phyloP scores from a whole-genome alignment of 345 rosid species.

The Citrus maxima region DNA sequence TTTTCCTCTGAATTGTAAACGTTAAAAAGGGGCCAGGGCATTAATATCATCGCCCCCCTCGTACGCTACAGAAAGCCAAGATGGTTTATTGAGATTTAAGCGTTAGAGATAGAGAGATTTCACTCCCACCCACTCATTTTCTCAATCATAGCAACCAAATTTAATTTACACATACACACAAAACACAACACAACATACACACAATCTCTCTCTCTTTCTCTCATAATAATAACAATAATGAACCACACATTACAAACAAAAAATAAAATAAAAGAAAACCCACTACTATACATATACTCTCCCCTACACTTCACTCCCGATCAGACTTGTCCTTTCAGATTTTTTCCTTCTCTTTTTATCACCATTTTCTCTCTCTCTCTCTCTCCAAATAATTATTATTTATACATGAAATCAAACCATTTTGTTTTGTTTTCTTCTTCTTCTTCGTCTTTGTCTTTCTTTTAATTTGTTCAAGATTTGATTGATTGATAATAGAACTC shows the following conservation, averaged over 20 bases:
- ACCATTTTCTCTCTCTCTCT: conserved; percentile 9
- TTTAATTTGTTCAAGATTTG: not conserved
- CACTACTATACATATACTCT: not conserved
- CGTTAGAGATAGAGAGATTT: conserved; percentile 8
- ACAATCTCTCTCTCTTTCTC: conserved; percentile 5
- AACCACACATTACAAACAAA: not conserved
- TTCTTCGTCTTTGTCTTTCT: not conserved
- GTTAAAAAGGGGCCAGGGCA: conserved; percentile 30
- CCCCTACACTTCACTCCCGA: conserved; percentile 29
- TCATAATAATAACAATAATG: not conserved
- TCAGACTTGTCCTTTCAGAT: conserved; percentile 38
- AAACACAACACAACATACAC: not conserved
- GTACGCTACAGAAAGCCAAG: conserved; percentile 47
- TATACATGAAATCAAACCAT: not conserved
- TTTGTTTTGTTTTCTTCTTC: conserved; percentile 15
- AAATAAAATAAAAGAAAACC: not conserved
- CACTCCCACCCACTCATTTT: conserved; percentile 60
- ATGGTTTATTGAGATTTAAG: too few species aligned
- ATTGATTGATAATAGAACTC: not conserved
- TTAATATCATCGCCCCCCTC: conserved; percentile 39
- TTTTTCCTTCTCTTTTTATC: conserved; percentile 24
- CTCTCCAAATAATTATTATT: not conserved
- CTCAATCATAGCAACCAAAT: conserved; percentile 33
- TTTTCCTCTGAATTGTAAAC: conserved; percentile 16
- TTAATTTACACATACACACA: not conserved